phyloP scores from a whole-genome alignment of 306 rosid species.

The Luffa acutangula region DNA sequence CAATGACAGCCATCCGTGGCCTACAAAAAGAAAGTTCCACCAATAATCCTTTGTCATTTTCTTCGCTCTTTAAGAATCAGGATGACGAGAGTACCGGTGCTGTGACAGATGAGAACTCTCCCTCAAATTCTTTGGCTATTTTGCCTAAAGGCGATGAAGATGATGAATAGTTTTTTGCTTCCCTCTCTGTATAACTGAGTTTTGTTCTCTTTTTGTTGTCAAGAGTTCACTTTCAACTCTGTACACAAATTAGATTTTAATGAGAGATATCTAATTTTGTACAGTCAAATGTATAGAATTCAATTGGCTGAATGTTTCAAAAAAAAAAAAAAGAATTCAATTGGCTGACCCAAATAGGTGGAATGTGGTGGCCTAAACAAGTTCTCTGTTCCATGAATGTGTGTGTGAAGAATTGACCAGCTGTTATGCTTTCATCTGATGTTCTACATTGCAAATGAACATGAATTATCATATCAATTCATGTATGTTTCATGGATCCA shows the following conservation, averaged over 20 bases:
- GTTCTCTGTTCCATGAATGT: not conserved
- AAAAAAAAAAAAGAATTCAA: too few species aligned
- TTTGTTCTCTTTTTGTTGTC: conserved; percentile 6
- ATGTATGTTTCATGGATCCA: not conserved
- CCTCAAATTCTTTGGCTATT: conserved; percentile 47
- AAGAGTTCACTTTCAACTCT: not conserved
- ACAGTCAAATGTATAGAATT: not conserved
- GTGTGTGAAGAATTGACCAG: not conserved
- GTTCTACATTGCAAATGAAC: not conserved
- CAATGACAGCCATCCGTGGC: conserved; percentile 71
- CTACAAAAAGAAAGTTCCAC: conserved; percentile 88
- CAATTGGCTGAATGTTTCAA: conserved; percentile 3
- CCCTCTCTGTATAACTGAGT: conserved; percentile 10
- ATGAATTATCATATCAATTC: not conserved
- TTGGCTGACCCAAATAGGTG: not conserved
- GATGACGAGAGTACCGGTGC: conserved; percentile 64
- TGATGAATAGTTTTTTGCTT: conserved; percentile 26
- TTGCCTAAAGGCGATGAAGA: conserved; percentile 15
- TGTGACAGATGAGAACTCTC: conserved; percentile 74
- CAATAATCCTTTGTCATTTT: conserved; percentile 66
- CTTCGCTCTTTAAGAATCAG: conserved; percentile 47
- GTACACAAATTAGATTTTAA: not conserved
- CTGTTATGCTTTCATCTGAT: not conserved
- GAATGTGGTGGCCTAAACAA: not conserved
- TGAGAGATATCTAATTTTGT: not conserved